These are phyloP conservation scores for Phytophthora meadii DNA, from an alignment of 352 stramenopile genomes.

Conservation along the genomic window DNA sequence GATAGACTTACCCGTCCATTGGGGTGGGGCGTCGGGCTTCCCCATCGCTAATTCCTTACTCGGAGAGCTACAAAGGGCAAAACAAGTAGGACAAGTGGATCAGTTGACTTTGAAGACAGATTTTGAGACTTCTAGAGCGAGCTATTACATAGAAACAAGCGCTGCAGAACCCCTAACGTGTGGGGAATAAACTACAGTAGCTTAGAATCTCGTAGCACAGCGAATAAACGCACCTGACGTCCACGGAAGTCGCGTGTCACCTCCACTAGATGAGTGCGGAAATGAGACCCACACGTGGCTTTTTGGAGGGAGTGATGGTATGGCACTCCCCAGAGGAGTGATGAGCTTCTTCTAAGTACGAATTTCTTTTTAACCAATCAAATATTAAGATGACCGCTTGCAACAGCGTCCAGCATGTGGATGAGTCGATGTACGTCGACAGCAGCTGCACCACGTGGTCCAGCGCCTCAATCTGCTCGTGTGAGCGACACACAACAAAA, in stretches of 20 bases:
- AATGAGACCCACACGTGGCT: constrained; percentile 29
- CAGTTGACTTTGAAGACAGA: constrained; percentile 2
- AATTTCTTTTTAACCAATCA: constrained; percentile 10
- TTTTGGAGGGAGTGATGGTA: neutral
- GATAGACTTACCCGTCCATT: constrained; percentile 80
- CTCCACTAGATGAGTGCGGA: constrained; percentile 18
- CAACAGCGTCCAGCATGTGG: constrained; percentile 47
- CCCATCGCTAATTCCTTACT: constrained; percentile 34
- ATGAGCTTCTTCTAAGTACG: neutral
- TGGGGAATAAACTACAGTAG: neutral
- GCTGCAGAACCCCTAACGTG: neutral
- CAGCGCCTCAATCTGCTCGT: constrained; percentile 31
- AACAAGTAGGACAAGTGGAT: constrained; percentile 7
- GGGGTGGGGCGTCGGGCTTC: constrained; percentile 44
- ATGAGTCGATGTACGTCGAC: constrained; percentile 43
- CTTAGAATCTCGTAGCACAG: neutral
- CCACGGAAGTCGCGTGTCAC: constrained; percentile 4
- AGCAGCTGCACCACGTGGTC: constrained; percentile 51
- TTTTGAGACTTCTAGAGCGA: constrained; percentile 5
- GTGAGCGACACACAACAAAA: constrained; percentile 27
- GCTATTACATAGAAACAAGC: neutral
- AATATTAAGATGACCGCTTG: constrained; percentile 28
- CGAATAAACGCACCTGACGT: constrained; percentile 18
- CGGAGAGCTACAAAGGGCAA: constrained; percentile 9
- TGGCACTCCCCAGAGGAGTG: constrained; percentile 12